Percentiles rank a stretch among this genome's conserved stretches.
Conservation (phyloP, 2,329 filamentous ascomycete genomes). For the Pezicula neosporulosa region DNA sequence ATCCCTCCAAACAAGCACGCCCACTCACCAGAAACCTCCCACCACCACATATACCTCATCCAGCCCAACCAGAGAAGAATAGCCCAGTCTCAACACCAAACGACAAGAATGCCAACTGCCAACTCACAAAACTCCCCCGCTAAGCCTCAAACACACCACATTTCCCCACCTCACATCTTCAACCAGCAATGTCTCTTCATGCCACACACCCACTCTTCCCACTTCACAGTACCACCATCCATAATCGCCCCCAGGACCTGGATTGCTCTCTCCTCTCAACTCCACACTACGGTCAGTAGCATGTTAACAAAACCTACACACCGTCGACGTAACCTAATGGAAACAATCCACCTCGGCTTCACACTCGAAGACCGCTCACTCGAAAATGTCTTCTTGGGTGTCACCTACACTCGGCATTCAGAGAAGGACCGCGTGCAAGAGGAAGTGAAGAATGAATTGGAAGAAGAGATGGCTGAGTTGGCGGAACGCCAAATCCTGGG, state of each 20-base stretch:
- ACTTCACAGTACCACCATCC: neutral
- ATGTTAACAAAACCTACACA: neutral
- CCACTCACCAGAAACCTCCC: no score
- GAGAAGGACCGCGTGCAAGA: constrained; percentile 10
- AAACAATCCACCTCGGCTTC: neutral
- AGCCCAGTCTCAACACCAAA: no score
- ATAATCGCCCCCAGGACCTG: neutral
- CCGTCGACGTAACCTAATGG: neutral
- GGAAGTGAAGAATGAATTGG: neutral
- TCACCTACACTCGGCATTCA: neutral
- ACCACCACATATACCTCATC: no score
- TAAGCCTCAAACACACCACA: no score
- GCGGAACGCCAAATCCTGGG: neutral
- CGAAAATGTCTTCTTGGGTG: neutral
- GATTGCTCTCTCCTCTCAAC: neutral
- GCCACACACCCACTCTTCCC: neutral
- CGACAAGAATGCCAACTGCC: no score
- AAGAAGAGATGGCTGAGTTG: neutral
- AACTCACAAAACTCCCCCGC: no score
- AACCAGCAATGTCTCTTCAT: neutral
- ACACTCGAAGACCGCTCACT: neutral
- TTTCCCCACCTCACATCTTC: no score
- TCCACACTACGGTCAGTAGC: neutral
- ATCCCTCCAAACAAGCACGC: no score
- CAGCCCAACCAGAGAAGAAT: no score